Base-by-base conservation (phyloP, 164 flowering plant genomes). In the Cinnamomum micranthum region DNA sequence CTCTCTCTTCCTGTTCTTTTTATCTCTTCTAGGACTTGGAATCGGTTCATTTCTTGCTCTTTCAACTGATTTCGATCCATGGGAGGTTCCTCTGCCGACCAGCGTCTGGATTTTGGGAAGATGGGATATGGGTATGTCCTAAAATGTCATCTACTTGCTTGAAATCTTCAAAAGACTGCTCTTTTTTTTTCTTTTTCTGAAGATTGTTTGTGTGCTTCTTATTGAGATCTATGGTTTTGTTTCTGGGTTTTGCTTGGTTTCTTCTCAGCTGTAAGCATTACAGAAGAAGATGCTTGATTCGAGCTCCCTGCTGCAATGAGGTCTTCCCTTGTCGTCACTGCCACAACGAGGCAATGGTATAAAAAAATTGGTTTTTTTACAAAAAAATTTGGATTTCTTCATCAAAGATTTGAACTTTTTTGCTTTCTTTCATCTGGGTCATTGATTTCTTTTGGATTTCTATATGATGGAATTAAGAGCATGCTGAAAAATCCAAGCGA, bases 301-400 rank as follows among this genome's bases (percentile, higher is more conserved):
- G 97, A 70, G 94, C 98, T 80, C 98, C 98, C 5, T 93, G 98
- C 73, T 95, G 98, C 80, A 86, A 93, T 65, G 94, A 92, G 86
- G 81, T 95, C 75, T 95, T 83, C 76, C 77, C 82, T 25, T 95
- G 99, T 73, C 94, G 99, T 47, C 99, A 95, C 81, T 95, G 99
- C 76, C 99, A 95, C 83, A 93, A 95, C 65, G 98, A 95, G 73
- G 87, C 92, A 50, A 75, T 80, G 89, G 97, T 93, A 79, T 41
- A 51, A 60, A 47, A 72, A 14, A 10, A 31, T 1, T 2, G 13
- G 12, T 31, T 28, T 28, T 17, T 41, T 41, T 31, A 31, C 35
- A 31, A 31, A 31, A 31, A 0, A 14, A 14, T 24, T 9, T 60
- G 31, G 15, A 27, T 64, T 31, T 25, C 24, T 69, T 71, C 9